Evolutionary conservation across 1,284 basidiomycete genomes (phyloP), one percentile per base, ranked within the genome.

Genomic region (Fomes fomentarius): DNA sequence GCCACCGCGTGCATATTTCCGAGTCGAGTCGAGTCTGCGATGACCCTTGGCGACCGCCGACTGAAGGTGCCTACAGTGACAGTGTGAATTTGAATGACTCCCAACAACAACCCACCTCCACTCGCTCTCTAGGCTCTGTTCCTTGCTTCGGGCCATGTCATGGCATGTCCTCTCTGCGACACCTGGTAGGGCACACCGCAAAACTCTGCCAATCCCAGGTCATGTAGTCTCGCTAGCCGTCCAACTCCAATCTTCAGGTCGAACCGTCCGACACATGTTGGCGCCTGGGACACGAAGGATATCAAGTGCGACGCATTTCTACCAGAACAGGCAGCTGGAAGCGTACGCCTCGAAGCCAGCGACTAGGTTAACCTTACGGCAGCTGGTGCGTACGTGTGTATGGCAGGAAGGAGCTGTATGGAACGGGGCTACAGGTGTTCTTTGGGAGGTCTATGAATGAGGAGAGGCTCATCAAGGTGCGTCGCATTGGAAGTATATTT

Each of bases 241-340:
- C 14, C 17, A n/a, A 2, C 41, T 14, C 33, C 22, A 15, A 15
- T 25, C 9, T 10, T 9, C 45, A n/a, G 15, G 33, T 8, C 21
- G 22, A 26, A 17, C 17, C 10, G 15, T 9, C 17, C 19, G 35
- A 8, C n/a, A n/a, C n/a, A n/a, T n/a, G n/a, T n/a, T n/a, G n/a
- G n/a, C n/a, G n/a, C n/a, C n/a, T n/a, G 6, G 26, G 15, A 12
- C n/a, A 24, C 61, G 64, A 15, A 15, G 40, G 19, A 46, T 61
- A 2, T 69, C 68, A 6, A 65, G 57, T 21, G 64, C 68, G 2
- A 54, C 64, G 6, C 89, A 92, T 63, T 95, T 95, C 68, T 95
- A 95, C 67, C 88, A 91, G 63, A 95, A 94, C 66, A 82, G 82
- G 62, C 89, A 92, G 50, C 74, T 95, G 44, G 93, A 94, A 62